Conservation (phyloP, 768 basidiomycete species). For the Lentinula edodes region DNA sequence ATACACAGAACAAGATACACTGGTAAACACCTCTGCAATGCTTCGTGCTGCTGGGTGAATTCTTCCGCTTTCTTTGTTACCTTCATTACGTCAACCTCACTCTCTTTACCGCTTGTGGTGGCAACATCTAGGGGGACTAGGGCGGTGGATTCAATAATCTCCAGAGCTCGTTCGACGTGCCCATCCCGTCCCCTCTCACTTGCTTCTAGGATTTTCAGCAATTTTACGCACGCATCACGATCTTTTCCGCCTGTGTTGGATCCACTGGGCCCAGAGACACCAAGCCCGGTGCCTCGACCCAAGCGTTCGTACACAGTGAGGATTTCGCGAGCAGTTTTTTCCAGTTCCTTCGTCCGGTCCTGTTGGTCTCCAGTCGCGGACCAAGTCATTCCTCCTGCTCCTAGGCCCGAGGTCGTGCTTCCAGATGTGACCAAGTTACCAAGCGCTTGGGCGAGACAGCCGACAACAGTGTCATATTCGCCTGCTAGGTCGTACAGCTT, state of each 20-base stretch:
- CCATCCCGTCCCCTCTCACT: slow-evolving; percentile 68
- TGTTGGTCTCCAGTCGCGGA: slow-evolving; percentile 26
- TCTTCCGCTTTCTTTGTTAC: slow-evolving; percentile 85
- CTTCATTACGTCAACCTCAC: slow-evolving; percentile 61
- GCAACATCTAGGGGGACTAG: slow-evolving; percentile 73
- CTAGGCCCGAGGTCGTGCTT: neutral
- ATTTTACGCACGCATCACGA: slow-evolving; percentile 64
- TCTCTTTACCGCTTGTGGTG: neutral
- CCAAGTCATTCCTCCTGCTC: neutral
- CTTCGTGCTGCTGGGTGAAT: slow-evolving; percentile 82
- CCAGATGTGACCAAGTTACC: slow-evolving; percentile 64
- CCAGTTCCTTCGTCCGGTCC: slow-evolving; percentile 60
- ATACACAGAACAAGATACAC: slow-evolving; percentile 85
- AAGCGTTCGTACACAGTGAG: slow-evolving; percentile 69
- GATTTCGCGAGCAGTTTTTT: slow-evolving; percentile 73
- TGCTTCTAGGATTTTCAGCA: slow-evolving; percentile 79
- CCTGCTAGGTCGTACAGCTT: slow-evolving; percentile 94
- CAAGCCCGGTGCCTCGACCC: neutral
- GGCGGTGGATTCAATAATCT: slow-evolving; percentile 86
- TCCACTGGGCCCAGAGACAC: neutral
- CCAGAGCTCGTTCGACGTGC: slow-evolving; percentile 17
- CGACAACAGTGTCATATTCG: slow-evolving; percentile 82
- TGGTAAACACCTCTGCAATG: slow-evolving; percentile 85
- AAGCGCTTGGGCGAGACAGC: slow-evolving; percentile 81
- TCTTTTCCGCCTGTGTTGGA: slow-evolving; percentile 72